Base-by-base conservation (phyloP, 257 asterid genomes). In the Nicotiana otophora region DNA sequence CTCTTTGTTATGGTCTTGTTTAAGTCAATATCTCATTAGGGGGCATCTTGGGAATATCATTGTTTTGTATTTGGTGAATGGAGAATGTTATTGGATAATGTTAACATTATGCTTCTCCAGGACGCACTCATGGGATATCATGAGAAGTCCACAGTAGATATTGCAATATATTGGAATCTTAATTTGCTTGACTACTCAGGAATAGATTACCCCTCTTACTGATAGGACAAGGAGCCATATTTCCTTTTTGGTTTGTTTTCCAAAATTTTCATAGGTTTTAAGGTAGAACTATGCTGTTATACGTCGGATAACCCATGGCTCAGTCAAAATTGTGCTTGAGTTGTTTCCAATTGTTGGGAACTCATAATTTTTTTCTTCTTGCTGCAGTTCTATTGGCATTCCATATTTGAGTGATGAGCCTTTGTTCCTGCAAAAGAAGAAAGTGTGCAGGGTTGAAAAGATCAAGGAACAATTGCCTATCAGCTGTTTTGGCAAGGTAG, bases 311-410 rank as follows among this genome's bases (percentile, higher is more conserved):
- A 66, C 39, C 10, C 17, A 5, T 62, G 67, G 39, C 36, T 26
- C 36, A 26, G 70, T 33, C 51, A 66, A 31, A 66, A 66, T 63
- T 76, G 81, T 11, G 62, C 23, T 30, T 54, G 65, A 54, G 20
- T 28, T 26, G 30, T 28, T 23, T 76, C 36, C 53, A 17, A 16
- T 28, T 58, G 19, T 20, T 60, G n/a, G 39, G 60, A 7, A 60
- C 48, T 79, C 33, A 20, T 51, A 4, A 5, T 3, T 23, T 15
- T 39, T 30, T 20, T 5, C 10, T 5, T 20, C 63, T 66, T 81
- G 48, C 33, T 65, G 66, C 83, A 81, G 83, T 66, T 51, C n/a
- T 65, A 64, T 51, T 81, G 66, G 83, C 57, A 46, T 53, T 81
- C 78, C 83, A 51, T 81, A 66, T 81, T 26, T 81, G 83, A 81